Conservation (phyloP, 441 rosid genomes). For the Viola pubescens region DNA sequence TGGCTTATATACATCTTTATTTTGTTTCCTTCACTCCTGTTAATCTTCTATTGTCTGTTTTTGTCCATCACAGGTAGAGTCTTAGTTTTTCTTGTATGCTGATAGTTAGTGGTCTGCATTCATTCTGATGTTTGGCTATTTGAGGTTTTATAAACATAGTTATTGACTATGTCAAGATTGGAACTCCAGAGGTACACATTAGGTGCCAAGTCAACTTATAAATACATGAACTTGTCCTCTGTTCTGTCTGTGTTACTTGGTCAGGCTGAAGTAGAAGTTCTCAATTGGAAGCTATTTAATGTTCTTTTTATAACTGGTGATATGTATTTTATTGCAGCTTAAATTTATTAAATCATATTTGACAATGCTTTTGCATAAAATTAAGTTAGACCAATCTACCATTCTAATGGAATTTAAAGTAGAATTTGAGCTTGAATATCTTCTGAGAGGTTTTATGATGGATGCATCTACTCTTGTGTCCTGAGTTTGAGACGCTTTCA, state of each 20-base stretch:
- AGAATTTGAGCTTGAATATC: not conserved
- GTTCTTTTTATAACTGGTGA: too few relatives aligned
- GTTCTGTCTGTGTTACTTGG: too few relatives aligned
- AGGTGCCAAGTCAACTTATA: too few relatives aligned
- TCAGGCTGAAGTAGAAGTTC: not conserved
- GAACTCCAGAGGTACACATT: too few relatives aligned
- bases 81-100: not conserved
- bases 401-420: conserved; percentile 7
- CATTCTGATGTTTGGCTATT: conserved; percentile 3
- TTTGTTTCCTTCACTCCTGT: not conserved
- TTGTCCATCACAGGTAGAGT: not conserved
- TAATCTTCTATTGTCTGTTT: not conserved
- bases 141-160: not conserved
- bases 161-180: not conserved
- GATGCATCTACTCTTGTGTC: not conserved
- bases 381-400: not conserved
- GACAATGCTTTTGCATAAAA: not conserved
- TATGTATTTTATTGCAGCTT: too few relatives aligned
- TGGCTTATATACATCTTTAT: not conserved
- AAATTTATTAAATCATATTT: too few relatives aligned
- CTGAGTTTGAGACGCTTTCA: not conserved
- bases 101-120: not conserved
- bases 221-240: too few relatives aligned
- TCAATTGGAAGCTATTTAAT: too few relatives aligned
- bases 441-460: conserved; percentile 1